These are phyloP conservation scores for Phytophthora fragariaefolia DNA, from an alignment of 352 stramenopile species.

Conservation along the genomic window DNA sequence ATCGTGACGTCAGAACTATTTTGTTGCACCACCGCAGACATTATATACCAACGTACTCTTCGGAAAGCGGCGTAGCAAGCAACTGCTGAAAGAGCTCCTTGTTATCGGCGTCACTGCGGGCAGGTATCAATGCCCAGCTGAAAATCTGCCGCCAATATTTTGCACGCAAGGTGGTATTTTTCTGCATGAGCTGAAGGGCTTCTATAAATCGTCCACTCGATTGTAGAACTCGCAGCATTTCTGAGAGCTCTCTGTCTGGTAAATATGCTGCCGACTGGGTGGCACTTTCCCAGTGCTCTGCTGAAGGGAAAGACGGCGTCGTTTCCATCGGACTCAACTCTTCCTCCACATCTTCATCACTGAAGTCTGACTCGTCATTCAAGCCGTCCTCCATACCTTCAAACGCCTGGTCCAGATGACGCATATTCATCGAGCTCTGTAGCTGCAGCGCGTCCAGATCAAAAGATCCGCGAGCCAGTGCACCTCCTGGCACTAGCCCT, in stretches of 20 bases:
- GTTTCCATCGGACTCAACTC: conserved; percentile 21
- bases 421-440: conserved; percentile 63
- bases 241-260: conserved; percentile 50
- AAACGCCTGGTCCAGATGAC: conserved; percentile 40
- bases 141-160: conserved; percentile 80
- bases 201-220: conserved; percentile 70
- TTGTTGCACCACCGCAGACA: neutral
- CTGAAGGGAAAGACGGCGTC: conserved; percentile 9
- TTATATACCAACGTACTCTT: conserved; percentile 48
- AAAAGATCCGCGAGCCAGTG: conserved; percentile 39
- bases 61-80: conserved; percentile 40
- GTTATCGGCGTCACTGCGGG: conserved; percentile 15
- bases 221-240: conserved; percentile 74
- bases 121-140: conserved; percentile 53
- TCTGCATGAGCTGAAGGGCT: conserved; percentile 74
- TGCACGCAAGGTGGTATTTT: conserved; percentile 50
- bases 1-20: neutral
- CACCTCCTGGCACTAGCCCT: conserved; percentile 52
- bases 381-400: conserved; percentile 43
- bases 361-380: conserved; percentile 11
- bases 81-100: conserved; percentile 23
- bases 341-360: conserved; percentile 26
- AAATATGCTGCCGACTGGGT: conserved; percentile 42
- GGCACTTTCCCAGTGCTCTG: conserved; percentile 26
- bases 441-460: conserved; percentile 62